Evolutionary conservation across 805 yeast genomes (phyloP).

Genomic region (Ogataea kodamae): DNA sequence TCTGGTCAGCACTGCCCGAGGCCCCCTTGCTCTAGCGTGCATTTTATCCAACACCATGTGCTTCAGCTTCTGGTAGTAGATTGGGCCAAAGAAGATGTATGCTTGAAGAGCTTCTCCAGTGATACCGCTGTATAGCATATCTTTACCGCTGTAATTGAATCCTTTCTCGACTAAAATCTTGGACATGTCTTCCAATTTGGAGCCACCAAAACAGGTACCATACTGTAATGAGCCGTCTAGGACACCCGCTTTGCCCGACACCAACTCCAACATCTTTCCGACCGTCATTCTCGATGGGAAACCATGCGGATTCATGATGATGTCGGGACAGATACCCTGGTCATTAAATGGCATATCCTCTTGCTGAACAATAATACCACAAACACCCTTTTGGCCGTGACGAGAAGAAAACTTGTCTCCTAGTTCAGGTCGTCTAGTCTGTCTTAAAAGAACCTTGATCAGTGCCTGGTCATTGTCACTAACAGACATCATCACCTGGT

Average conservation of each 20-base stretch:
- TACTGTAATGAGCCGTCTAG: constrained; percentile 86
- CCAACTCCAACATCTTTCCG: constrained; percentile 95
- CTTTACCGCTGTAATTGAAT: constrained; percentile 92
- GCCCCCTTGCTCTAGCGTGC: constrained; percentile 99
- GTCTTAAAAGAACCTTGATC: constrained; percentile 87
- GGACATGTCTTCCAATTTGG: constrained; percentile 94
- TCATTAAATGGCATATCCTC: constrained; percentile 96
- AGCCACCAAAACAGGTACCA: constrained; percentile 98
- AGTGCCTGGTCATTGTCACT: constrained; percentile 94
- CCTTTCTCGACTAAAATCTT: constrained; percentile 86
- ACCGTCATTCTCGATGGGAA: constrained; percentile 99
- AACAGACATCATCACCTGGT: constrained; percentile 96
- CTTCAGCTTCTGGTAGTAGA: constrained; percentile 95
- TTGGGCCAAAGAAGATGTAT: constrained; percentile 97
- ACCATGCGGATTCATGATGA: constrained; percentile 98
- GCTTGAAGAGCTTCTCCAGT: constrained; percentile 98
- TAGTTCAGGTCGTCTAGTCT: constrained; percentile 94
- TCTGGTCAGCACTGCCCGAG: constrained; percentile 94
- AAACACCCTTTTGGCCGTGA: constrained; percentile 99
- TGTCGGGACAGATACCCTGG: constrained; percentile 88
- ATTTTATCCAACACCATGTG: constrained; percentile 98
- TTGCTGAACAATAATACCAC: constrained; percentile 96
- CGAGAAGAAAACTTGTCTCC: constrained; percentile 97
- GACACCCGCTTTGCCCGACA: constrained; percentile 97
- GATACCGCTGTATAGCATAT: constrained; percentile 94